Base-by-base conservation (phyloP, 306 rosid species). In the Medicago lupulina region DNA sequence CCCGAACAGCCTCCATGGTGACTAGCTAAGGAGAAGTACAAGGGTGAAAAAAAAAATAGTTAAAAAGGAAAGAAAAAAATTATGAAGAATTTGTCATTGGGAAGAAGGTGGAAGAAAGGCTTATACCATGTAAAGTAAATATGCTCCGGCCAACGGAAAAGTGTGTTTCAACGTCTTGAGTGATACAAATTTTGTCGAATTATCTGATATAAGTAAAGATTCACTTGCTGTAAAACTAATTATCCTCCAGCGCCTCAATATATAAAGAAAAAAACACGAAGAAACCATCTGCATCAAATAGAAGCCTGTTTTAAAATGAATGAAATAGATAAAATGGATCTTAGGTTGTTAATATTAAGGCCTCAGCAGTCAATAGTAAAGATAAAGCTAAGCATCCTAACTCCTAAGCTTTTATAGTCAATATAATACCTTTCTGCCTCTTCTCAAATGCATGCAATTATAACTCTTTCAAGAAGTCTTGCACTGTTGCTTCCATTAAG, bases 1-100 rank as follows among this genome's bases (percentile, higher is more conserved):
- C 97, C 44, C 97, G 96, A 65, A 92, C 96, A 77, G 98, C 87
- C 89, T 90, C 98, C 98, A 94, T 90, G 75, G 95, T 84, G 79
- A 85, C 92, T 92, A 94, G 81, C 97, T 94, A 85, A 87, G 86
- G 79, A 83, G 69, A 92, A 86, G 87, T 65, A 70, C 76, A 71
- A 51, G 54, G 82, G 76, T 43, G 41, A 77, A 60, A 64, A 78
- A 78, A 17, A 73, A 72, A 47, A 85, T 67, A 61, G 36, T 28
- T 58, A 73, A 25, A 46, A 75, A 76, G 15, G 55, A 41, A 68
- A 59, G 49, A 60, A 61, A 13, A 72, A 34, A 10, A 23, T 15
- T 7, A 16, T 25, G 16, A 15, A 77, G 47, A 61, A 67, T 49
- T 41, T 21, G 61, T 63, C 64, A 49, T 36, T 36, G 18, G 34